Percentiles rank a stretch among this genome's conserved stretches.
These are phyloP conservation scores for Abrus precatorius DNA, from an alignment of 306 rosid genomes.

Conservation along the genomic window DNA sequence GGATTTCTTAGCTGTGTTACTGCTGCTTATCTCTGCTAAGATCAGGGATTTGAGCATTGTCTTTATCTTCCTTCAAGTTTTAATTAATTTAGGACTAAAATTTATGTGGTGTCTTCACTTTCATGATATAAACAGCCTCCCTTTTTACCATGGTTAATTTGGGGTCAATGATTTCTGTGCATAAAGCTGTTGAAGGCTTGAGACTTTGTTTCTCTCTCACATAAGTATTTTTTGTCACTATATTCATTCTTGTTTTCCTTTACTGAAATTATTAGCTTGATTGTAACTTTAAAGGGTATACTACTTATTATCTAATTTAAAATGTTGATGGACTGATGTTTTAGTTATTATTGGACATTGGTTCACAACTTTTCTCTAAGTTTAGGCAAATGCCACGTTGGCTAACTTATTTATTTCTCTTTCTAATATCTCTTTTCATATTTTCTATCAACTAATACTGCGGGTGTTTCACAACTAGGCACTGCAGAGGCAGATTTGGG, in stretches of 20 bases:
- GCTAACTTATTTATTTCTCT: constrained; percentile 30
- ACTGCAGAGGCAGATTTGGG: constrained; percentile 68
- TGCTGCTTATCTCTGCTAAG: not conserved
- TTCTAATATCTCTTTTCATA: constrained; percentile 24
- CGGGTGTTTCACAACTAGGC: constrained; percentile 61
- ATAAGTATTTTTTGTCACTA: constrained; percentile 4
- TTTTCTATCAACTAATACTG: constrained; percentile 41
- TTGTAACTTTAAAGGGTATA: constrained; percentile 9
- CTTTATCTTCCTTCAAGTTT: not conserved
- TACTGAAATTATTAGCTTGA: constrained; percentile 16
- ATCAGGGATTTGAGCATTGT: constrained; percentile 15
- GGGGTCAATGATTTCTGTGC: constrained; percentile 1
- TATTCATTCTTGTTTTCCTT: not conserved
- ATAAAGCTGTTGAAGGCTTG: constrained; percentile 39
- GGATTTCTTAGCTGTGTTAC: constrained; percentile 21
- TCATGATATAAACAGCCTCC: constrained; percentile 1
- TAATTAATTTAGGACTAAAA: constrained; percentile 9
- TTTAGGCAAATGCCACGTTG: constrained; percentile 21
- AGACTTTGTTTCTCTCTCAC: constrained; percentile 6
- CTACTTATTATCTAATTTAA: constrained; percentile 20
- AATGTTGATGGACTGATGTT: constrained; percentile 30
- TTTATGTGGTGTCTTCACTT: constrained; percentile 22
- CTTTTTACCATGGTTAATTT: constrained; percentile 4
- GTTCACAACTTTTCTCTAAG: constrained; percentile 5
- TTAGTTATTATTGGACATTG: constrained; percentile 1